Conservation (phyloP, 2,329 filamentous ascomycete genomes). For the Aspergillus arachidicola region DNA sequence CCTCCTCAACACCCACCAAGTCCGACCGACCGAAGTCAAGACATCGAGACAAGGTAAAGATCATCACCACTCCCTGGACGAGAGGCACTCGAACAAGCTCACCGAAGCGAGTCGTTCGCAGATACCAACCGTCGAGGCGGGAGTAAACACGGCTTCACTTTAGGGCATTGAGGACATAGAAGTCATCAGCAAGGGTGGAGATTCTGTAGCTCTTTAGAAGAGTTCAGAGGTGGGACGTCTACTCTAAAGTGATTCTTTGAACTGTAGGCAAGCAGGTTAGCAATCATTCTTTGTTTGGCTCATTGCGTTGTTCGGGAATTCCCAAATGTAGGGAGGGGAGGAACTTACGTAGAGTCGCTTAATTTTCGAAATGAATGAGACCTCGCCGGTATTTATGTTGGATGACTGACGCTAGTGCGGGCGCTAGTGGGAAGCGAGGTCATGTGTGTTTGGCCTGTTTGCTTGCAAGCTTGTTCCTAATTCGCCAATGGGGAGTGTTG, state of each 20-base stretch:
- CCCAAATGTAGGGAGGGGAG: slow-evolving; percentile 28
- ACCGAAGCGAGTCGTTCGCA: slow-evolving; percentile 40
- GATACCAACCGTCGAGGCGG: slow-evolving; percentile 39
- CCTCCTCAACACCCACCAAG: slow-evolving; percentile 84
- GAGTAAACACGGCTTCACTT: slow-evolving; percentile 74
- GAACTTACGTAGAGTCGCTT: slow-evolving; percentile 49
- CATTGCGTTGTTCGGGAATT: not conserved
- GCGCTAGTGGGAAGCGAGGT: slow-evolving; percentile 28
- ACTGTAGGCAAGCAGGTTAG: slow-evolving; percentile 38
- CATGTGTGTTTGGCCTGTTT: slow-evolving; percentile 23
- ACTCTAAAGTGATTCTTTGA: slow-evolving; percentile 97
- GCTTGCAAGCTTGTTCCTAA: not conserved
- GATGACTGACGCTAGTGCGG: not conserved
- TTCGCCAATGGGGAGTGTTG: not conserved
- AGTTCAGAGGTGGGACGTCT: slow-evolving; percentile 88
- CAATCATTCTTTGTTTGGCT: slow-evolving; percentile 5
- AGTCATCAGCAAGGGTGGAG: slow-evolving; percentile 93
- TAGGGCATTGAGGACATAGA: slow-evolving; percentile 80
- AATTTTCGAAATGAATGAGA: slow-evolving; percentile 32
- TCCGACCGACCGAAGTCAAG: slow-evolving; percentile 75
- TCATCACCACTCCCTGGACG: slow-evolving; percentile 90
- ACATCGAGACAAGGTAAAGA: slow-evolving; percentile 75
- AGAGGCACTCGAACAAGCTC: slow-evolving; percentile 42
- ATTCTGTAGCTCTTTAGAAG: slow-evolving; percentile 88
- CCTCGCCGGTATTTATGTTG: not conserved